Evolutionary conservation across 352 stramenopile species (phyloP).

Genomic region (Pythium sp.): DNA sequence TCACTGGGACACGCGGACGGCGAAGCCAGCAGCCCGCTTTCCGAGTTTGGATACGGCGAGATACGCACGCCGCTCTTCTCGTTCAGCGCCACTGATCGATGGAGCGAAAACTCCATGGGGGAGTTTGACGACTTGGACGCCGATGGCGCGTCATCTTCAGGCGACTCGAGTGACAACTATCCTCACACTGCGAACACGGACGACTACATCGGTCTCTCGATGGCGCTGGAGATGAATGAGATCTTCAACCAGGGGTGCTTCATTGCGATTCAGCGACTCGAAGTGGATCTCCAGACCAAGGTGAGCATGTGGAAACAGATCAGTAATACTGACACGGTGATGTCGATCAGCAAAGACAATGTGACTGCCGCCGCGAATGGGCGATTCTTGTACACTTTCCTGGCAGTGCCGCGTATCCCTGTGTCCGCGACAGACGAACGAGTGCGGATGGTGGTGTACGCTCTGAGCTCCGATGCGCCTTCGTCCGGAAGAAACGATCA

Average conservation of each 20-base stretch:
- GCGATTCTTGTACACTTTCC: conserved; percentile 76
- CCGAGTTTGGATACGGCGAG: conserved; percentile 63
- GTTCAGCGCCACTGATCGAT: conserved; percentile 67
- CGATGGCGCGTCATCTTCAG: conserved; percentile 19
- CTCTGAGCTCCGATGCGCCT: conserved; percentile 33
- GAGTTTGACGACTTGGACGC: conserved; percentile 44
- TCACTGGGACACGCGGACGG: conserved; percentile 65
- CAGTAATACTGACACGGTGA: conserved; percentile 80
- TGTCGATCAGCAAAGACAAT: conserved; percentile 54
- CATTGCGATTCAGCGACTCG: conserved; percentile 73
- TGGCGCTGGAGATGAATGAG: conserved; percentile 82
- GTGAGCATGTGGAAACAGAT: conserved; percentile 65
- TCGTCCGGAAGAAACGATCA: conserved; percentile 48
- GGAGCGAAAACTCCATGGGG: conserved; percentile 41
- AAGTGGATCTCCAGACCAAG: conserved; percentile 34
- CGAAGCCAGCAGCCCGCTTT: conserved; percentile 39
- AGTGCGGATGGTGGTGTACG: conserved; percentile 77
- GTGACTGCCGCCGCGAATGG: conserved; percentile 23
- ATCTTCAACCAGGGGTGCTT: conserved; percentile 73
- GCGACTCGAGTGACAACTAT: conserved; percentile 14
- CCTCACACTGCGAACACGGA: conserved; percentile 18
- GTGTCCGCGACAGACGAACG: conserved; percentile 57
- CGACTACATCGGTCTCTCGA: conserved; percentile 78
- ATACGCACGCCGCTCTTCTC: conserved; percentile 78
- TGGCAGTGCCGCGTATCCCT: conserved; percentile 76